Evolutionary conservation across 495 filamentous ascomycete genomes (phyloP).

Genomic region (Penicillium mononematosum): DNA sequence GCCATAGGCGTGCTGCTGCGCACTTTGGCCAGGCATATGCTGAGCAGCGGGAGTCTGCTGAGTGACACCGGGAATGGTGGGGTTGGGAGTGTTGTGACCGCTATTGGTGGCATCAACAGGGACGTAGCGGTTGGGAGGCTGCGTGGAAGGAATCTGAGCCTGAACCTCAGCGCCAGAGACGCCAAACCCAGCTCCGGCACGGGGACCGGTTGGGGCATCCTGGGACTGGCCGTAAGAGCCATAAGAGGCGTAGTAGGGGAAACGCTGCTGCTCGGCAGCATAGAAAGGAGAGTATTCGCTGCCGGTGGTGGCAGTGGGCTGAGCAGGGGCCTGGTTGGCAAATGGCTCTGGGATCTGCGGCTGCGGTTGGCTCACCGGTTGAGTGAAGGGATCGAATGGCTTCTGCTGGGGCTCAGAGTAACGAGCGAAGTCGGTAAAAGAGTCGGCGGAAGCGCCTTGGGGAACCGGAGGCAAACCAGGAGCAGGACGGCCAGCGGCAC

Average conservation of each 20-base stretch:
- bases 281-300: conserved; percentile 86
- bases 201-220: conserved; percentile 67
- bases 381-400: conserved; percentile 82
- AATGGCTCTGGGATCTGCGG: conserved; percentile 56
- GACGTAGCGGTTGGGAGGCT: conserved; percentile 66
- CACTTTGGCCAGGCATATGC: conserved; percentile 58
- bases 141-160: conserved; percentile 71
- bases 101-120: conserved; percentile 75
- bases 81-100: conserved; percentile 86
- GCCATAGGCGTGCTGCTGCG: conserved; percentile 52
- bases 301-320: conserved; percentile 60
- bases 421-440: conserved; percentile 62
- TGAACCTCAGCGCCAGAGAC: conserved; percentile 68
- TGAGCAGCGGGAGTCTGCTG: conserved; percentile 61
- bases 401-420: conserved; percentile 73
- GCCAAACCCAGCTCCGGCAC: conserved; percentile 65
- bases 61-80: conserved; percentile 66
- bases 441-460: conserved; percentile 50
- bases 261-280: conserved; percentile 75
- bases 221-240: conserved; percentile 75
- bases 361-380: conserved; percentile 70
- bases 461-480: conserved; percentile 67
- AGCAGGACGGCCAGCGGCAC: conserved; percentile 64
- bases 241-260: conserved; percentile 82
- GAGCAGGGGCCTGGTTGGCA: conserved; percentile 54